Evolutionary conservation across 805 yeast species (phyloP).

Genomic region (Wickerhamiella nectarea): DNA sequence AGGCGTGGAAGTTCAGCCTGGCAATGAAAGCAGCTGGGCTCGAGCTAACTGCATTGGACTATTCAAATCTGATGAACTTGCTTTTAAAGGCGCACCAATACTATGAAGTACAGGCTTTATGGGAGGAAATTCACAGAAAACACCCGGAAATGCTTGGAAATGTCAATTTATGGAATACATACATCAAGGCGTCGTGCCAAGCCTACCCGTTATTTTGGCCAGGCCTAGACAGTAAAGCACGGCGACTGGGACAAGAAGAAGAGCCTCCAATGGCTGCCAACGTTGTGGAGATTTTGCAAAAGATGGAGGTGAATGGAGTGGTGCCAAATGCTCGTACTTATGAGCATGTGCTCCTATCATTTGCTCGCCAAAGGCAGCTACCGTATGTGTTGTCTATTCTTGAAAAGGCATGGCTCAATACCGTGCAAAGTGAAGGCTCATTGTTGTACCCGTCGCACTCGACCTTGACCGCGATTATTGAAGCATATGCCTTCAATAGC

Average conservation of each 20-base stretch:
- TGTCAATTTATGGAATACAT: conserved; percentile 25
- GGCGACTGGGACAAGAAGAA: conserved; percentile 3
- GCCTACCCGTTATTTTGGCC: conserved; percentile 23
- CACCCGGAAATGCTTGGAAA: conserved; percentile 14
- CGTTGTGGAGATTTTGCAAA: conserved; percentile 18
- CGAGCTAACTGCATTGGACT: conserved; percentile 17
- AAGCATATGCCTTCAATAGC: conserved; percentile 20
- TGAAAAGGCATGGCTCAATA: conserved; percentile 21
- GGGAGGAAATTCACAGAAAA: conserved; percentile 19
- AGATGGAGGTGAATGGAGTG: conserved; percentile 22
- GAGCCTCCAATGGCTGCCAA: conserved; percentile 15
- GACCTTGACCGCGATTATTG: conserved; percentile 19
- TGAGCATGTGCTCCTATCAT: conserved; percentile 23
- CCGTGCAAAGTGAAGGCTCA: conserved; percentile 10
- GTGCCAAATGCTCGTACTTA: conserved; percentile 23
- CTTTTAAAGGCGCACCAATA: conserved; percentile 21
- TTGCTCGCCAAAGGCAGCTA: conserved; percentile 22
- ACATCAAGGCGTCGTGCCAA: conserved; percentile 23
- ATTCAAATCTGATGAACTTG: conserved; percentile 18
- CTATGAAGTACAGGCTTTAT: conserved; percentile 17
- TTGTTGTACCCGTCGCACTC: conserved; percentile 14
- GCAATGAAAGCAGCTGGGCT: conserved; percentile 15
- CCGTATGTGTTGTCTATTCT: conserved; percentile 17
- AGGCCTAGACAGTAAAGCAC: neutral
- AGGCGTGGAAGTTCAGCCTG: conserved; percentile 15